Conservation (phyloP, 2,329 filamentous ascomycete genomes). For the Blastomyces parvus region DNA sequence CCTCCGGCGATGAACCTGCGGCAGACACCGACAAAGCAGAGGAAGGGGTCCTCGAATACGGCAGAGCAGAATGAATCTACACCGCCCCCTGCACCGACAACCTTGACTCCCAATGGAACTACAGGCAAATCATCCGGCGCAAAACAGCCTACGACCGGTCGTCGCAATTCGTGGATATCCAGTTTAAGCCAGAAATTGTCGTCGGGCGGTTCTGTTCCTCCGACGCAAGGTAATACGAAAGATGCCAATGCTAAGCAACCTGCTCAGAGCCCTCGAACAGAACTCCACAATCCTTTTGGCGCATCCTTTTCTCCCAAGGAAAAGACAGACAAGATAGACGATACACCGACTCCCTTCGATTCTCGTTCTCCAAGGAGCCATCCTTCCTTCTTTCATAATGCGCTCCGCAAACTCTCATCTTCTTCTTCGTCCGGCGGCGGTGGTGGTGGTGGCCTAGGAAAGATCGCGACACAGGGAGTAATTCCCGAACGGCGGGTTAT, state of each 20-base stretch:
- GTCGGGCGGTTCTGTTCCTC: slow-evolving; percentile 38
- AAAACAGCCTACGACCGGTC: slow-evolving; percentile 31
- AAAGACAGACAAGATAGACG: slow-evolving; percentile 36
- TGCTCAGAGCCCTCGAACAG: slow-evolving; percentile 24
- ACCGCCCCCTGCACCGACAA: not conserved
- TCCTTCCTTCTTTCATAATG: slow-evolving; percentile 66
- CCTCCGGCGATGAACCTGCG: not conserved
- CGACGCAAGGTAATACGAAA: slow-evolving; percentile 29
- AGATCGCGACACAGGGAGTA: slow-evolving; percentile 51
- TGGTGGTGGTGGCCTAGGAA: slow-evolving; percentile 41
- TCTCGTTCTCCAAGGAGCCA: slow-evolving; percentile 65
- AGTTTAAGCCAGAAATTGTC: slow-evolving; percentile 91
- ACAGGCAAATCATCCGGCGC: slow-evolving; percentile 10
- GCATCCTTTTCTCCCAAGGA: slow-evolving; percentile 34
- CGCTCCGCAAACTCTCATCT: slow-evolving; percentile 73
- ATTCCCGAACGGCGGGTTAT: slow-evolving; percentile 57
- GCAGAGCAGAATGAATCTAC: not conserved
- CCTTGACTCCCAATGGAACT: not conserved
- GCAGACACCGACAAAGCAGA: slow-evolving; percentile 8
- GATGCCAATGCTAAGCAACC: slow-evolving; percentile 24
- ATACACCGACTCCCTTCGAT: slow-evolving; percentile 24
- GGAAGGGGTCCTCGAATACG: not conserved
- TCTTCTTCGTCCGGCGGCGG: slow-evolving; percentile 38
- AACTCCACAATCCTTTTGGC: slow-evolving; percentile 37
- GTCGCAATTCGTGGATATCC: slow-evolving; percentile 81